Percentiles rank a stretch among this genome's conserved stretches.
These are phyloP conservation scores for Apiospora aurea DNA, from an alignment of 2,329 filamentous ascomycete genomes.

Conservation along the genomic window DNA sequence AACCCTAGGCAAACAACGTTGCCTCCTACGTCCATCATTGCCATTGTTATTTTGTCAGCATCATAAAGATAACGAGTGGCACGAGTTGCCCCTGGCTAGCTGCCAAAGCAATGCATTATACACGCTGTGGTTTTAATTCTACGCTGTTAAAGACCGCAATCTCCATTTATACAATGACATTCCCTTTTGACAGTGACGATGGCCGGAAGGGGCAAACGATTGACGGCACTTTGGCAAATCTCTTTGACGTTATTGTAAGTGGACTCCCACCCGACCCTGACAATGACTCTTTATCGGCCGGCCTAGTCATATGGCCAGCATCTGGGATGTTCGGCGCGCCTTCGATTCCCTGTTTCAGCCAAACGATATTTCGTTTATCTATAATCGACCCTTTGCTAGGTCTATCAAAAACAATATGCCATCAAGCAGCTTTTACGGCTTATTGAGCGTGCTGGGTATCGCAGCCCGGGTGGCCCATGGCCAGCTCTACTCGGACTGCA, in stretches of 20 bases:
- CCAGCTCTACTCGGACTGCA: slow-evolving; percentile 41
- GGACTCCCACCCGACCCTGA: slow-evolving; percentile 28
- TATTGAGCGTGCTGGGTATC: slow-evolving; percentile 36
- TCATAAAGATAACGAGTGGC: background rate
- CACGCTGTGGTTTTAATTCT: background rate
- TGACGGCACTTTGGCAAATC: slow-evolving; percentile 31
- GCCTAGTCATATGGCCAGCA: slow-evolving; percentile 34
- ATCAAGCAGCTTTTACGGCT: slow-evolving; percentile 34
- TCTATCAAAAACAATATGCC: slow-evolving; percentile 33
- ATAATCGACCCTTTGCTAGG: slow-evolving; percentile 32
- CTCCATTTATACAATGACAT: slow-evolving; percentile 10
- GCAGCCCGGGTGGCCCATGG: slow-evolving; percentile 34
- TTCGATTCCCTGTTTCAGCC: slow-evolving; percentile 26
- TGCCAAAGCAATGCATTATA: background rate
- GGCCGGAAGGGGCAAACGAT: slow-evolving; percentile 37
- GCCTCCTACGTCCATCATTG: background rate
- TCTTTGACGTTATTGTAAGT: slow-evolving; percentile 37
- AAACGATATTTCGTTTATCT: slow-evolving; percentile 30
- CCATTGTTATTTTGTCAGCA: background rate
- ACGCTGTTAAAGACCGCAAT: slow-evolving; percentile 7
- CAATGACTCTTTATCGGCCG: slow-evolving; percentile 41
- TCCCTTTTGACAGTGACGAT: background rate
- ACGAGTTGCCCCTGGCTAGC: background rate
- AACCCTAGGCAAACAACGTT: background rate
- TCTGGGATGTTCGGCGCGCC: slow-evolving; percentile 23